Evolutionary conservation across 306 rosid species (phyloP), one percentile per base, ranked within the genome.

Genomic region (Morella rubra): DNA sequence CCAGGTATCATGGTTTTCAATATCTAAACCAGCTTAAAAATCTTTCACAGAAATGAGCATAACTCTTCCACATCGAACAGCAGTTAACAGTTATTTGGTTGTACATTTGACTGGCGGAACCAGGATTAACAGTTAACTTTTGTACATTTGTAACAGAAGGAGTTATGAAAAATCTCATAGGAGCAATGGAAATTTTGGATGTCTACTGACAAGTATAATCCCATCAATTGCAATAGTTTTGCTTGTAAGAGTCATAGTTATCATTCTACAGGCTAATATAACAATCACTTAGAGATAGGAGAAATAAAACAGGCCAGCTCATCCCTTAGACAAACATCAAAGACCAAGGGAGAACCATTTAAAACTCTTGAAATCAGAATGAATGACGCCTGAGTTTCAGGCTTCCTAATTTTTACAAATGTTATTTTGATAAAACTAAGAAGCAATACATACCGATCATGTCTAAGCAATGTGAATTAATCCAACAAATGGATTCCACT

Each of bases 331-430:
- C 60, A 64, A 64, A 74, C 77, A 71, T 44, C 80, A 71, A 50
- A 79, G 52, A 42, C 75, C 74, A 73, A 73, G 46, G 46, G 83
- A 67, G 50, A 70, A 74, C 56, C 69, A 59, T 67, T 59, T 12
- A 59, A 76, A 64, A 19, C 67, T 37, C 49, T 22, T 50, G 47
- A 8, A 71, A 53, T 47, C 73, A 47, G 44, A 71, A 83, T 77
- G 52, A 61, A 70, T 46, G 24, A 41, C 49, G n/a, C 41, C 44
- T 45, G 11, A 19, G 19, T 22, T 45, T 19, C 14, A 2, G 41
- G 73, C 42, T 69, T n/a, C 56, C 8, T 5, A 69, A n/a, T 10
- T n/a, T 47, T 69, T 0, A 32, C 54, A 44, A 24, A 69, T 27
- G 22, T 47, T 20, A 45, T 47, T 46, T 41, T 22, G 7, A 14